phyloP scores from a whole-genome alignment of 306 rosid genomes.

The Rubus idaeus region DNA sequence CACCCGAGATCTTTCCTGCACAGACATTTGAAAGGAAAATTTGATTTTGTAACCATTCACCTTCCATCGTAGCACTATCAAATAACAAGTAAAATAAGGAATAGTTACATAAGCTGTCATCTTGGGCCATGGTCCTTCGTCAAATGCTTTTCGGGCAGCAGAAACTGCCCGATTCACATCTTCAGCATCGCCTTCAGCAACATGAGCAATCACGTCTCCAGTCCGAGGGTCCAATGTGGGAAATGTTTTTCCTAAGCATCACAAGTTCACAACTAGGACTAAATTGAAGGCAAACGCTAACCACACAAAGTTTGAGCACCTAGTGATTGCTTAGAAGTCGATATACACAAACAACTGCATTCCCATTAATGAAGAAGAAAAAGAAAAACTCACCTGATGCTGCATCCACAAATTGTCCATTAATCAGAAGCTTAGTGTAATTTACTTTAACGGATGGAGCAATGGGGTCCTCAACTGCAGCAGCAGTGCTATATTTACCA shows the following conservation, averaged over 20 bases:
- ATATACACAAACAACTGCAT: background rate
- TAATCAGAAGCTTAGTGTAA: constrained; percentile 62
- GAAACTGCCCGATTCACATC: constrained; percentile 81
- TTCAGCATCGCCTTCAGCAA: constrained; percentile 80
- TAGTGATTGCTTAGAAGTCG: too few species aligned
- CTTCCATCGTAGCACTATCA: constrained; percentile 1
- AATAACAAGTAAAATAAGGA: constrained; percentile 10
- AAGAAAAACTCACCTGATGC: constrained; percentile 59
- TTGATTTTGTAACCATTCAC: background rate
- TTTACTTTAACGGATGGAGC: constrained; percentile 53
- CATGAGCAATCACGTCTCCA: constrained; percentile 79
- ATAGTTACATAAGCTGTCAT: constrained; percentile 77
- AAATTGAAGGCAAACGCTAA: background rate
- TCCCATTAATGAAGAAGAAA: background rate
- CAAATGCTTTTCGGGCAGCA: constrained; percentile 90
- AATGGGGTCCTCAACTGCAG: constrained; percentile 62
- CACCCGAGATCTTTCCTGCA: constrained; percentile 67
- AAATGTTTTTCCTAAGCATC: constrained; percentile 60
- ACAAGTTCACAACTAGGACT: background rate
- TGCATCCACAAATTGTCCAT: constrained; percentile 79
- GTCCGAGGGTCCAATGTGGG: constrained; percentile 84
- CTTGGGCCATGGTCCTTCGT: constrained; percentile 92
- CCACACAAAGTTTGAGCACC: background rate
- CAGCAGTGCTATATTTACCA: constrained; percentile 55
- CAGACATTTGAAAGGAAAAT: constrained; percentile 1